Percentiles rank a stretch among this genome's conserved stretches.
These are phyloP conservation scores for Penicillium verrucosum DNA, from an alignment of 2,329 filamentous ascomycete species.

Conservation along the genomic window DNA sequence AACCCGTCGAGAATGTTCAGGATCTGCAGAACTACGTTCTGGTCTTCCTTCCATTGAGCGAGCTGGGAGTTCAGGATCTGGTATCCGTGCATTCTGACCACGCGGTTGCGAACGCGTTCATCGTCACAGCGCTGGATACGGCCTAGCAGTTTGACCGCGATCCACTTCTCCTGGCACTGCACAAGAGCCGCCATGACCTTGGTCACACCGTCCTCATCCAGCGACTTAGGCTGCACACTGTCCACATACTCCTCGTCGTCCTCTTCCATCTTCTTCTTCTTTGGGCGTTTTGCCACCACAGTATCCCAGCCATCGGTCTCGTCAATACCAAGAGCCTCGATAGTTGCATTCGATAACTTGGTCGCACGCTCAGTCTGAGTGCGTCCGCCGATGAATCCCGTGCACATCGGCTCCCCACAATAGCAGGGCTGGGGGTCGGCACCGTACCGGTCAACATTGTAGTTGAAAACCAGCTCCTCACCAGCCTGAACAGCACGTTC, in stretches of 20 bases:
- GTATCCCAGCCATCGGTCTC: slow-evolving; percentile 91
- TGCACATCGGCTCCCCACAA: slow-evolving; percentile 90
- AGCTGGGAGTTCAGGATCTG: slow-evolving; percentile 87
- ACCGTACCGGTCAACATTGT: slow-evolving; percentile 97
- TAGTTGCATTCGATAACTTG: slow-evolving; percentile 81
- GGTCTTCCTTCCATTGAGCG: slow-evolving; percentile 80
- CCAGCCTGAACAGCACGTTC: slow-evolving; percentile 78
- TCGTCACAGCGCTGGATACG: slow-evolving; percentile 86
- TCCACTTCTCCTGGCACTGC: slow-evolving; percentile 99
- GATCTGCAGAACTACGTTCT: slow-evolving; percentile 84
- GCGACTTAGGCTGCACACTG: slow-evolving; percentile 72
- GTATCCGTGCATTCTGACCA: slow-evolving; percentile 96
- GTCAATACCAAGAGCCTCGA: slow-evolving; percentile 94
- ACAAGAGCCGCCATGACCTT: slow-evolving; percentile 96
- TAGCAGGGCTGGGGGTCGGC: slow-evolving; percentile 96
- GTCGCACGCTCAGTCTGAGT: slow-evolving; percentile 95
- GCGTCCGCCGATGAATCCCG: slow-evolving; percentile 94
- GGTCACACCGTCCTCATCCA: slow-evolving; percentile 79
- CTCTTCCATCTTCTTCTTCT: slow-evolving; percentile 87
- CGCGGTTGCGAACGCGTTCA: slow-evolving; percentile 78
- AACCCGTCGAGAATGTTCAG: slow-evolving; percentile 85
- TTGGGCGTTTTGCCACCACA: slow-evolving; percentile 79
- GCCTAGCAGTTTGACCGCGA: slow-evolving; percentile 87
- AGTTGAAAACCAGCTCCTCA: slow-evolving; percentile 97
- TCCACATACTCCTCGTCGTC: slow-evolving; percentile 96